Base-by-base conservation (phyloP, 2,329 filamentous ascomycete species). In the Aureobasidium mangrovei region DNA sequence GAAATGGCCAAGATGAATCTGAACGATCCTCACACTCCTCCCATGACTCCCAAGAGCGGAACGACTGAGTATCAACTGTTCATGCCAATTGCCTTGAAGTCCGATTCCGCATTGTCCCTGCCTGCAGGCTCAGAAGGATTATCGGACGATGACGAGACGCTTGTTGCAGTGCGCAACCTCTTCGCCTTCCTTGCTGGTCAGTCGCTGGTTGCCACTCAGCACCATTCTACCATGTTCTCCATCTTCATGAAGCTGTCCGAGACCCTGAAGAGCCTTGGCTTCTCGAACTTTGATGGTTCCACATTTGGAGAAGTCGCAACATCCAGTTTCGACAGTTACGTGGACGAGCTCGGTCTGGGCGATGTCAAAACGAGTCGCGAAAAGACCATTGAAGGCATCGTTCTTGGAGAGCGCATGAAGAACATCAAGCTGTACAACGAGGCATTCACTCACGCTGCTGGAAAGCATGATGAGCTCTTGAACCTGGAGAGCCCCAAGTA, bases 401-500 rank as follows among this genome's bases (percentile, higher is more conserved):
- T 97, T n/a, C 75, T 98, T 8, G 91, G 88, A 54, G 91, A 98
- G 71, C 81, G 81, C 36, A 87, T 97, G 83, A 84, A 84, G 56
- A 95, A 81, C 45, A 81, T 85, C 63, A 78, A 84, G 6, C 77
- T 98, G 2, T 97, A 95, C 70, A 88, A 88, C 56, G 90, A 96
- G 69, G 89, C 88, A 0, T 97, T 96, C 64, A 83, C 90, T 4
- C 93, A 97, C 68, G 89, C 85, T 0, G 89, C 88, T 7, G 93
- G 91, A 47, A 94, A 93, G 69, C 88, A 79, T 59, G 76, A 91
- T 56, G 80, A 87, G 24, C 77, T 89, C 32, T 81, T 90, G 56
- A 77, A 83, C 53, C 71, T 90, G 44, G 79, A 82, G 41, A 83
- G 82, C 47, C 80, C 83, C 0, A 80, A 93, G 45, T 91, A 83